Evolutionary conservation across 2,329 filamentous ascomycete species (phyloP).

Genomic region (Aspergillus ochraceus): DNA sequence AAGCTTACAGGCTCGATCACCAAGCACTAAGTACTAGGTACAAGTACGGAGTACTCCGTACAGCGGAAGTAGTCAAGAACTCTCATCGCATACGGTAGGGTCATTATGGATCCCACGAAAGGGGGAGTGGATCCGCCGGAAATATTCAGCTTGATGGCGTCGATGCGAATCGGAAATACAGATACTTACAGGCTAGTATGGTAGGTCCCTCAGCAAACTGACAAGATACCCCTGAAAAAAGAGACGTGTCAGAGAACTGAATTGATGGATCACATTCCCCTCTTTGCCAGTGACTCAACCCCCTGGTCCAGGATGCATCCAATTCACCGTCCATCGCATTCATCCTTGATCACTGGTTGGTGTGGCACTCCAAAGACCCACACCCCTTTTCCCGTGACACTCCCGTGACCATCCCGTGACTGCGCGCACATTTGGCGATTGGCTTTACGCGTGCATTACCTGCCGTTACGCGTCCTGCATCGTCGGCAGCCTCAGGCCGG

Average conservation of each 20-base stretch:
- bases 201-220: not conserved
- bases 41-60: no score
- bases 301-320: not conserved
- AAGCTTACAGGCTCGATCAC: no score
- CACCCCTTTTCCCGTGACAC: not conserved
- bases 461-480: conserved; percentile 28
- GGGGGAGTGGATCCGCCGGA: not conserved
- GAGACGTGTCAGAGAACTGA: not conserved
- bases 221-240: not conserved
- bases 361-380: not conserved
- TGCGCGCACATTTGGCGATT: conserved; percentile 40
- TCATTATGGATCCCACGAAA: not conserved
- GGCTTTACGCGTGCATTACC: conserved; percentile 33
- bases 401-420: conserved; percentile 31
- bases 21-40: no score
- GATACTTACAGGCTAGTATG: no score
- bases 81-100: no score
- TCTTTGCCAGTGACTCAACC: not conserved
- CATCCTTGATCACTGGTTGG: not conserved
- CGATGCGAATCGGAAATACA: not conserved
- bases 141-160: not conserved
- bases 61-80: no score
- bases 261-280: not conserved
- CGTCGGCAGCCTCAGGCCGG: conserved; percentile 3
- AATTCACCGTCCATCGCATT: not conserved